These are phyloP conservation scores for Yamadazyma kitorensis DNA, from an alignment of 805 yeast species.

Conservation along the genomic window DNA sequence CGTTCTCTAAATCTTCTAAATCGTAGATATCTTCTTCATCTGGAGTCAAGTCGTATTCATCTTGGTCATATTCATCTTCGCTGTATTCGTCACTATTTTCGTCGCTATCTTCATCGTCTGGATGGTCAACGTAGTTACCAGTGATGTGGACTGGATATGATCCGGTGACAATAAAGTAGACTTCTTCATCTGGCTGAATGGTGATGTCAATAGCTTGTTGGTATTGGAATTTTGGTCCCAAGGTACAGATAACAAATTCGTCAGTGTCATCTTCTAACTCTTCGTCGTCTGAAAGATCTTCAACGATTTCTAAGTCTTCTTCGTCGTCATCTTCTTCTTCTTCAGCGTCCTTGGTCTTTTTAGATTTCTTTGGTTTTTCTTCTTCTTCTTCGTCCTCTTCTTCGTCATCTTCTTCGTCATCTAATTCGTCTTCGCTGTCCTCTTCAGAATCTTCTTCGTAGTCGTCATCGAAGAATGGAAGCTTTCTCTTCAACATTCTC, in stretches of 20 bases:
- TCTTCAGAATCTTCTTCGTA: conserved; percentile 45
- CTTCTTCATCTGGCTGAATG: conserved; percentile 90
- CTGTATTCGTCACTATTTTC: conserved; percentile 44
- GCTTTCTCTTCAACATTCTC: conserved; percentile 76
- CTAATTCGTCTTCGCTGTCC: conserved; percentile 44
- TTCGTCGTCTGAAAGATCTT: conserved; percentile 56
- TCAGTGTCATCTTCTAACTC: conserved; percentile 74
- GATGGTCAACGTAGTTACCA: conserved; percentile 96
- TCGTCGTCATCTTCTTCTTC: conserved; percentile 49
- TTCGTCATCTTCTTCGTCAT: conserved; percentile 35
- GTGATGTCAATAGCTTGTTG: conserved; percentile 92
- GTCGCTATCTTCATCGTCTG: conserved; percentile 71
- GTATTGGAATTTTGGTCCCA: conserved; percentile 77
- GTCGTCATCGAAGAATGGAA: conserved; percentile 39
- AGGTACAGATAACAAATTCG: conserved; percentile 83
- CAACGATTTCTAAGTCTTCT: conserved; percentile 47
- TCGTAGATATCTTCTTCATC: conserved; percentile 75
- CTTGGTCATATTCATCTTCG: conserved; percentile 47
- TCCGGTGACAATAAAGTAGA: conserved; percentile 92
- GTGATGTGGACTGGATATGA: conserved; percentile 88
- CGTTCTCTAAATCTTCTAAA: conserved; percentile 65
- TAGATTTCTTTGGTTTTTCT: conserved; percentile 19
- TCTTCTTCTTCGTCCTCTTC: conserved; percentile 21
- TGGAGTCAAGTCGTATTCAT: conserved; percentile 67
- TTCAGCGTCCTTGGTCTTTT: conserved; percentile 15